Evolutionary conservation across 148 eudicot genomes (phyloP).

Genomic region (Camellia japonica): DNA sequence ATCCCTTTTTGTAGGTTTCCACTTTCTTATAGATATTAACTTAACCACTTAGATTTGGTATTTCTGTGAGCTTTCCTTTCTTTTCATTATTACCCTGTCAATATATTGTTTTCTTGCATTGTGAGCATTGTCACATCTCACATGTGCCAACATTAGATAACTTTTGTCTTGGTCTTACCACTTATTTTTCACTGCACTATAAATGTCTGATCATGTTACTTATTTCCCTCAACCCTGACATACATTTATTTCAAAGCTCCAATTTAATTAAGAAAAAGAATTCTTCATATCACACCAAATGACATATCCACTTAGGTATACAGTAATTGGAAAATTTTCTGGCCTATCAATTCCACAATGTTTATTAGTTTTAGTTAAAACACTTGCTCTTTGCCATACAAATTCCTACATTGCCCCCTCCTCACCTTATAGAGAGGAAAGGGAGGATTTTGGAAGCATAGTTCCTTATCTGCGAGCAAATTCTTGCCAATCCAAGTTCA

Average conservation of each 20-base stretch:
- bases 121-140: not conserved
- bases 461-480: not conserved
- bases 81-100: not conserved
- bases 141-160: not conserved
- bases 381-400: not conserved
- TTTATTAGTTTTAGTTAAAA: not conserved
- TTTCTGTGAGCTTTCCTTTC: not conserved
- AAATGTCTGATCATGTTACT: not conserved
- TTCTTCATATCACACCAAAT: not conserved
- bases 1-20: not conserved
- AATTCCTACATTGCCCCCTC: conserved; percentile 1
- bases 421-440: not conserved
- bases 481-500: not conserved
- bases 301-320: not conserved
- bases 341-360: not conserved
- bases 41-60: not conserved
- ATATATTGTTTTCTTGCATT: not conserved
- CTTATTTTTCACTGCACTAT: not conserved
- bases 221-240: not conserved
- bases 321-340: not conserved
- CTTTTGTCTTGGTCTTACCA: not conserved
- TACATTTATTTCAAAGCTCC: not conserved
- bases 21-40: not conserved
- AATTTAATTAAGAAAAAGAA: not conserved
- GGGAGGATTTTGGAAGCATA: not conserved